Conservation (phyloP, 2,329 filamentous ascomycete species). For the Aureobasidium sp. region DNA sequence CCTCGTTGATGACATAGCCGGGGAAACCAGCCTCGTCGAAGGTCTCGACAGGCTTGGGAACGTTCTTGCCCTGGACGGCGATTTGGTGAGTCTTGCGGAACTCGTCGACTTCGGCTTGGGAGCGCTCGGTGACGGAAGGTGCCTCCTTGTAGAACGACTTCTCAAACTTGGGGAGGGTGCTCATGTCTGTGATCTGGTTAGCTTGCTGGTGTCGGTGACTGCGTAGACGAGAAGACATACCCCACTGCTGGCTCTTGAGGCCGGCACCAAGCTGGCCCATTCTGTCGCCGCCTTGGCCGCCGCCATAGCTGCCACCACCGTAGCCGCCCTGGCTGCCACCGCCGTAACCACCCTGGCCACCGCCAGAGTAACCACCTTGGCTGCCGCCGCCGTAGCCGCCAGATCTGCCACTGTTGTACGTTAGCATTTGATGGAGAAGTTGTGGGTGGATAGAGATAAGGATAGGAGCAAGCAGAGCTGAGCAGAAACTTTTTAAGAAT, state of each 20-base stretch:
- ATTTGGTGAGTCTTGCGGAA: constrained; percentile 86
- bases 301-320: constrained; percentile 32
- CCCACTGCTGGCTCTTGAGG: constrained; percentile 83
- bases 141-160: constrained; percentile 99
- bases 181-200: constrained; percentile 55
- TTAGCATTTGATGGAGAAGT: not conserved
- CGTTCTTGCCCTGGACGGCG: constrained; percentile 67
- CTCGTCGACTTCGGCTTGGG: constrained; percentile 71
- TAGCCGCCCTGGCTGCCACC: constrained; percentile 25
- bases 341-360: constrained; percentile 22
- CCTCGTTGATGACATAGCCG: constrained; percentile 93
- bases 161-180: constrained; percentile 85
- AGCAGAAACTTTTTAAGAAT: constrained; percentile 4
- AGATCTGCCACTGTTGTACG: constrained; percentile 10
- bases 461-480: not conserved
- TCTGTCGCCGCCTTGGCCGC: constrained; percentile 67
- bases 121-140: constrained; percentile 65
- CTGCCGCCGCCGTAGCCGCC: constrained; percentile 13
- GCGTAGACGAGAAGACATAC: constrained; percentile 46
- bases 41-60: constrained; percentile 90
- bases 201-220: constrained; percentile 19
- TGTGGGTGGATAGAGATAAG: not conserved
- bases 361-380: constrained; percentile 25
- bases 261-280: constrained; percentile 88
- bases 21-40: constrained; percentile 98